Evolutionary conservation across 2,329 filamentous ascomycete species (phyloP).

Genomic region (Botrytis medusae): DNA sequence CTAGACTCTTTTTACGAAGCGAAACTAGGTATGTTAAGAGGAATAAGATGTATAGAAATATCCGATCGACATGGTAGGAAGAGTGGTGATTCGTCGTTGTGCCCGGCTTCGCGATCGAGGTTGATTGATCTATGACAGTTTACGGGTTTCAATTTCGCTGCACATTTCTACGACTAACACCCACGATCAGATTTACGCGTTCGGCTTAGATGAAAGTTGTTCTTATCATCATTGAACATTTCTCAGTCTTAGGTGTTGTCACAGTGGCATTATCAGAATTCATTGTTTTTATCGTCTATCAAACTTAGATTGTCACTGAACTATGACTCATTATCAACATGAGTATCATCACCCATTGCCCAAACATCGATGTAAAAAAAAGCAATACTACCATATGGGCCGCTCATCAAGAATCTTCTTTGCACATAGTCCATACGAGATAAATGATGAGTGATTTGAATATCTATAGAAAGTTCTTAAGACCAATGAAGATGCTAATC

Average conservation of each 20-base stretch:
- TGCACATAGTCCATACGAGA: neutral
- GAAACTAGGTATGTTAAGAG: neutral
- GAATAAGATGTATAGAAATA: neutral
- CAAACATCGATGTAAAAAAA: neutral
- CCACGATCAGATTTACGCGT: too few species aligned
- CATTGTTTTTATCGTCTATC: neutral
- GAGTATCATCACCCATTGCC: neutral
- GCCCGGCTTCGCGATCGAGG: neutral
- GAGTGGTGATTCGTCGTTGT: neutral
- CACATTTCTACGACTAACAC: too few species aligned
- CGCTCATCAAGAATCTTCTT: neutral
- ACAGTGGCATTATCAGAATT: neutral
- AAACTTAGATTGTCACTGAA: neutral
- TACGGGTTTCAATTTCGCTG: too few species aligned
- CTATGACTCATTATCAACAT: neutral
- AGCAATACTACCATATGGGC: neutral
- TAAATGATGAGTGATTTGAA: neutral
- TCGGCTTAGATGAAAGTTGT: accelerated
- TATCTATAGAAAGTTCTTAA: neutral
- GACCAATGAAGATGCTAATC: neutral
- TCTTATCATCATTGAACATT: neutral
- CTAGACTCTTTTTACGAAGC: neutral
- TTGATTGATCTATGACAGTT: neutral
- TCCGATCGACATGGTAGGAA: neutral
- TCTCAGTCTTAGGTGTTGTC: neutral